These are phyloP conservation scores for Neonectria magnoliae DNA, from an alignment of 2,329 filamentous ascomycete genomes.

Conservation along the genomic window DNA sequence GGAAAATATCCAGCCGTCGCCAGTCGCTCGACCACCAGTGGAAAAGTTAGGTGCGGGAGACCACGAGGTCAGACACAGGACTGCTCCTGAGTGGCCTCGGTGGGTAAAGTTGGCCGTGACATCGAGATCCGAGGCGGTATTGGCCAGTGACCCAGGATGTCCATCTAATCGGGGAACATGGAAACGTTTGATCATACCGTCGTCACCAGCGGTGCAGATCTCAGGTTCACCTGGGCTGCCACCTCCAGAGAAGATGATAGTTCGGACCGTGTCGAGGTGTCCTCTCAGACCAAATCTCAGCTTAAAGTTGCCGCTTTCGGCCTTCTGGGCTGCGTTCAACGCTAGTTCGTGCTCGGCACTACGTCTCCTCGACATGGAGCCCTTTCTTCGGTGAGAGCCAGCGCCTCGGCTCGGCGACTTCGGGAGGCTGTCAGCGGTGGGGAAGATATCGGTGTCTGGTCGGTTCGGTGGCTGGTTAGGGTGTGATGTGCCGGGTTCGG, in stretches of 20 bases:
- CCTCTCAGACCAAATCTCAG: conserved; percentile 91
- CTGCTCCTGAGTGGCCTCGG: conserved; percentile 89
- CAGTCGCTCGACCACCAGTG: conserved; percentile 85
- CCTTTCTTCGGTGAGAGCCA: conserved; percentile 80
- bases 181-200: conserved; percentile 96
- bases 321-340: conserved; percentile 63
- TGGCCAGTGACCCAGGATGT: conserved; percentile 55
- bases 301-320: conserved; percentile 84
- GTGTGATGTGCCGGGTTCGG: conserved; percentile 62
- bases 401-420: conserved; percentile 81
- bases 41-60: conserved; percentile 89
- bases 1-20: conserved; percentile 98
- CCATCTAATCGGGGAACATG: conserved; percentile 85
- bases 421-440: conserved; percentile 79
- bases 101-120: conserved; percentile 96
- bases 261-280: conserved; percentile 92
- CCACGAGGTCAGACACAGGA: conserved; percentile 87
- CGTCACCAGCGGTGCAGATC: conserved; percentile 94
- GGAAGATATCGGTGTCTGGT: conserved; percentile 89
- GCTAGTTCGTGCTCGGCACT: conserved; percentile 74
- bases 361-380: conserved; percentile 77
- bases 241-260: conserved; percentile 95
- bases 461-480: conserved; percentile 65
- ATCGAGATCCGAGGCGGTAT: conserved; percentile 81
- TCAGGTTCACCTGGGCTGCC: conserved; percentile 96